Percentiles rank a stretch among this genome's conserved stretches.
These are phyloP conservation scores for Amaranthus cruentus DNA, from an alignment of 148 eudicot species.

Conservation along the genomic window DNA sequence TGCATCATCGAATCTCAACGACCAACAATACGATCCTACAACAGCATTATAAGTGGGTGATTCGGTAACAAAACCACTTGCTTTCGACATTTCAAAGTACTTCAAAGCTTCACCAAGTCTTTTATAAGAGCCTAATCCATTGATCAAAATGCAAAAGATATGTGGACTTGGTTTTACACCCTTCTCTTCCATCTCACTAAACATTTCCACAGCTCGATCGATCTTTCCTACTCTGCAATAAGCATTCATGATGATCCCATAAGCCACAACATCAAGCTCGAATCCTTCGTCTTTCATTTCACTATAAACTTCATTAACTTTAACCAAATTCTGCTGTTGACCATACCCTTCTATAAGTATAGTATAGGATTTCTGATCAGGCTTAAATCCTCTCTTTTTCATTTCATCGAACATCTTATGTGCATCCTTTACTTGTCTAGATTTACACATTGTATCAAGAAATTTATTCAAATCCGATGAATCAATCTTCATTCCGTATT, in stretches of 20 bases:
- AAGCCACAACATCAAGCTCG: conserved; percentile 69
- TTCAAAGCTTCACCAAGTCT: conserved; percentile 58
- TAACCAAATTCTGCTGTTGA: conserved; percentile 54
- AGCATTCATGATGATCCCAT: conserved; percentile 78
- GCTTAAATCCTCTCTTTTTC: conserved; percentile 51
- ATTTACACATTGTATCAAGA: conserved; percentile 58
- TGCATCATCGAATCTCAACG: conserved; percentile 62
- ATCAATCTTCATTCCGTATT: conserved; percentile 47
- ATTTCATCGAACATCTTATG: conserved; percentile 76
- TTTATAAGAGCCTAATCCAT: conserved; percentile 62
- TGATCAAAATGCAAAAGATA: conserved; percentile 75
- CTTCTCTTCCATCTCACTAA: conserved; percentile 57
- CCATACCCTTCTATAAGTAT: conserved; percentile 87
- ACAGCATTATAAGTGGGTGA: conserved; percentile 79
- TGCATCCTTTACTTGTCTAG: conserved; percentile 58
- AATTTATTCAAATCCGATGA: conserved; percentile 59
- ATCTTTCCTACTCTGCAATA: conserved; percentile 58
- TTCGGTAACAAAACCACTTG: conserved; percentile 43
- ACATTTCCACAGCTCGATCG: conserved; percentile 47
- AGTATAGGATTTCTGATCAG: conserved; percentile 62
- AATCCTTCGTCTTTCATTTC: conserved; percentile 76
- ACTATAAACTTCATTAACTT: conserved; percentile 56
- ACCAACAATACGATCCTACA: conserved; percentile 79
- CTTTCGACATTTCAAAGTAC: conserved; percentile 57
- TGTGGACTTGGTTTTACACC: conserved; percentile 52